Evolutionary conservation across 495 filamentous ascomycete species (phyloP).

Genomic region (Penicillium taxi): DNA sequence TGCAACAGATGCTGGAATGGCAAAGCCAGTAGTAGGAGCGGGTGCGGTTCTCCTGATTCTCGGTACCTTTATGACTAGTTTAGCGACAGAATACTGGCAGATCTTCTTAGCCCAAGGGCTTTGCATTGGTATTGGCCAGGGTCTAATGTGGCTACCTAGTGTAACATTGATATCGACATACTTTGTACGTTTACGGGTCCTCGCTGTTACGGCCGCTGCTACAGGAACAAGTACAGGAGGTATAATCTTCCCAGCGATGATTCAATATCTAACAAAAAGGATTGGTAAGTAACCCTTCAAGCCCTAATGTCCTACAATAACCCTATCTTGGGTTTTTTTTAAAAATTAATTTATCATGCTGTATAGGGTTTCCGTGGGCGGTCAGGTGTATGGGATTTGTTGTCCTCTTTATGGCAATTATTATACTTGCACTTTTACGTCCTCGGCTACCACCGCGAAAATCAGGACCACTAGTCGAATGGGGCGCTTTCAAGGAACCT

Average conservation of each 20-base stretch:
- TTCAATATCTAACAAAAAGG: too few relatives aligned
- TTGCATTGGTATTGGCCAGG: conserved; percentile 65
- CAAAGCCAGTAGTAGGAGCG: conserved; percentile 44
- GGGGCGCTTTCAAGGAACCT: conserved; percentile 31
- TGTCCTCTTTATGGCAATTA: conserved; percentile 10
- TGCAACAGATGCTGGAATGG: conserved; percentile 62
- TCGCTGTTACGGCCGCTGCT: conserved; percentile 62
- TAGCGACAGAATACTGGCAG: conserved; percentile 61
- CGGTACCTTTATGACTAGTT: conserved; percentile 65
- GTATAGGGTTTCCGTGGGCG: conserved; percentile 25
- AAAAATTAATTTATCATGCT: too few relatives aligned
- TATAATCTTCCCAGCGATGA: conserved; percentile 65
- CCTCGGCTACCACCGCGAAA: conserved; percentile 29
- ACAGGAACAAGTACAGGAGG: conserved; percentile 69
- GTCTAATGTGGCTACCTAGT: conserved; percentile 62
- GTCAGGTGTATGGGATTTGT: conserved; percentile 32
- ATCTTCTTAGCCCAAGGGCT: conserved; percentile 77
- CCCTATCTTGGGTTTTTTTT: too few relatives aligned
- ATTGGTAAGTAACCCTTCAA: too few relatives aligned
- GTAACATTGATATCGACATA: conserved; percentile 65
- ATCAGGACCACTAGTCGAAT: conserved; percentile 31
- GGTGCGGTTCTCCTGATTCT: conserved; percentile 54
- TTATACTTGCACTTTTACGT: conserved; percentile 13
- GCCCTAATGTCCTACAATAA: too few relatives aligned
- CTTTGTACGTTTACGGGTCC: conserved; percentile 56